phyloP scores from a whole-genome alignment of 176 grass and related monocot species.

The Carex parvula region DNA sequence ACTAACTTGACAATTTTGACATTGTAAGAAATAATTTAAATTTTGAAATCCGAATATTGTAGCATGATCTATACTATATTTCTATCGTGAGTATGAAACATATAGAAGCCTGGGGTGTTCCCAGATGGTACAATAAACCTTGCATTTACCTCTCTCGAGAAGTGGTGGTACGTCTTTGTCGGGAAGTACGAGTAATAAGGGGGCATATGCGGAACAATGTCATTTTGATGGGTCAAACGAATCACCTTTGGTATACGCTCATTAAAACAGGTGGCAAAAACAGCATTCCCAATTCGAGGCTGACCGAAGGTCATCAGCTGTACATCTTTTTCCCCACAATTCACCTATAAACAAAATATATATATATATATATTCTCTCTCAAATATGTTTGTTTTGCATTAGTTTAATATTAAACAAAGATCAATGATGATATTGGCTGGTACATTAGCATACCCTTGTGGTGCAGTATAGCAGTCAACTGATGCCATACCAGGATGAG shows the following conservation, averaged over 20 bases:
- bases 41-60: not conserved
- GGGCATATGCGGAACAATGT: slow-evolving; percentile 84
- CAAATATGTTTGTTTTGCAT: not conserved
- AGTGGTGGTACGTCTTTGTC: slow-evolving; percentile 82
- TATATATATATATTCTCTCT: not conserved
- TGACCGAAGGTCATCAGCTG: slow-evolving; percentile 82
- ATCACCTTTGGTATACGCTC: slow-evolving; percentile 52
- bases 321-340: slow-evolving; percentile 52
- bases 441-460: not conserved
- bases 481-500: not conserved
- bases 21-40: not conserved
- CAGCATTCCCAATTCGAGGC: slow-evolving; percentile 85
- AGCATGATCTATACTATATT: not conserved
- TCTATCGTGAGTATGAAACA: not conserved
- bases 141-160: slow-evolving; percentile 68
- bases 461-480: not conserved
- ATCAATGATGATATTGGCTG: not conserved
- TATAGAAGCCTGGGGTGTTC: not conserved
- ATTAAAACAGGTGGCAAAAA: slow-evolving; percentile 70
- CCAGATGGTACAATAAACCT: not conserved
- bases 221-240: slow-evolving; percentile 84
- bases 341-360: slow-evolving; percentile 37
- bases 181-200: slow-evolving; percentile 73
- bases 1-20: not conserved
- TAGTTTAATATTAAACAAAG: not conserved